Evolutionary conservation across 306 rosid species (phyloP), one percentile per base, ranked within the genome.

Genomic region (Lathyrus oleraceus): DNA sequence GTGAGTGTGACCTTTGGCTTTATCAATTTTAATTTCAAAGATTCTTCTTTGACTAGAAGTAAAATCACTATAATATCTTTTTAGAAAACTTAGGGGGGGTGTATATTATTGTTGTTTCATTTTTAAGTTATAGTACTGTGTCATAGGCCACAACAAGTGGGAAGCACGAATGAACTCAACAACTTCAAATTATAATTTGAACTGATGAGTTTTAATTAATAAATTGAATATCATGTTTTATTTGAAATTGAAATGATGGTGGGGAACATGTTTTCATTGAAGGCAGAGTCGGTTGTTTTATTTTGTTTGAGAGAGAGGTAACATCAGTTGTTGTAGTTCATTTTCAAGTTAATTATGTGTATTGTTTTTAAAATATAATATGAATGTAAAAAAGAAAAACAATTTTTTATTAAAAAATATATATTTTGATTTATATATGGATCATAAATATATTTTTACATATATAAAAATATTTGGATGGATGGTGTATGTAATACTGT

Each of bases 11-110:
- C 38, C 10, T 3, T 75, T 44, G 65, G 59, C 27, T 14, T 45
- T 35, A 35, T 35, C 8, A 32, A 6, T 7, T 60, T 39, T 10
- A 32, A 61, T 69, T 65, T 65, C 51, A 53, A 77, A 77, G 81
- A 70, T 77, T 77, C 81, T 32, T 70, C 65, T 28, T 47, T 47
- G 62, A 58, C 79, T 53, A 58, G 25, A 69, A 57, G 30, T 19
- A 49, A 16, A 53, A 53, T 19, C 27, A 51, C 1, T 51, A 23
- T 21, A 21, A 53, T 21, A 53, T 21, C 9, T 21, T 10, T 21
- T 5, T 53, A 53, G 32, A 53, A 53, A 53, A 19, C 4, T 53
- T 57, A 27, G 10, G 20, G 57, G 54, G 45, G 7, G 14, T 70
- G 66, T 56, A 70, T 20, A 2, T 2, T 23, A 8, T 25, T 13